phyloP scores from a whole-genome alignment of 2,329 filamentous ascomycete genomes.

The Trichoderma atroviride region DNA sequence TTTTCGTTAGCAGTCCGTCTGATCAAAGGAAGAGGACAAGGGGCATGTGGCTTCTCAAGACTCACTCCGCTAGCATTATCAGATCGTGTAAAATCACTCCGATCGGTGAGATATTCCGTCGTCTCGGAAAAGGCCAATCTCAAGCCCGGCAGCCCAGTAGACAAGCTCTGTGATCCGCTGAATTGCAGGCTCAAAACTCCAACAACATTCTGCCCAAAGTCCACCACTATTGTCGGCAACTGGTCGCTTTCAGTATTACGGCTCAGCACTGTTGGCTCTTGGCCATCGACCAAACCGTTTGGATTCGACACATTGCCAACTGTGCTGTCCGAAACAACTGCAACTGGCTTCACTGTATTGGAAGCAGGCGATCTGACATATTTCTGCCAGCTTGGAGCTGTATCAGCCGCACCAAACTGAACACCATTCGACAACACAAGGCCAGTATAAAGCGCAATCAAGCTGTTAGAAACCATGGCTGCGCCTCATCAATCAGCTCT shows the following conservation, averaged over 20 bases:
- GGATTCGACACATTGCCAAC: conserved; percentile 17
- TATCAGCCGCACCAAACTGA: background rate
- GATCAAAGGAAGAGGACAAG: background rate
- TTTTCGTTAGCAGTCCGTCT: background rate
- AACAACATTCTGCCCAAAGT: conserved; percentile 53
- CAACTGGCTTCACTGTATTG: background rate
- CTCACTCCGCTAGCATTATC: conserved; percentile 40
- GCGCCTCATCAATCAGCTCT: background rate
- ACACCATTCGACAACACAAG: background rate
- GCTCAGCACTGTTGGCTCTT: conserved; percentile 4
- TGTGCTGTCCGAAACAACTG: background rate
- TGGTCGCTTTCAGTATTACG: background rate
- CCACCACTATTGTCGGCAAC: conserved; percentile 45
- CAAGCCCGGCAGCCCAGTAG: conserved; percentile 43
- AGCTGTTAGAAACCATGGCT: background rate
- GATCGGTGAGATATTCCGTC: conserved; percentile 46
- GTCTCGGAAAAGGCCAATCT: conserved; percentile 54
- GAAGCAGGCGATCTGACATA: conserved; percentile 5
- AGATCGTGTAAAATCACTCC: conserved; percentile 54
- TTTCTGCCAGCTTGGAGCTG: background rate
- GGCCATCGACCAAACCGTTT: background rate
- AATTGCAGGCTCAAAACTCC: conserved; percentile 46
- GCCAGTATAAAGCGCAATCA: background rate
- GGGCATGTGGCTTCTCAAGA: conserved; percentile 37
- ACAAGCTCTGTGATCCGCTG: conserved; percentile 28